A percentile compares a stretch with the other conserved stretches of the same genome.
phyloP scores from a whole-genome alignment of 164 flowering plant genomes.

The Berberis vulgaris region DNA sequence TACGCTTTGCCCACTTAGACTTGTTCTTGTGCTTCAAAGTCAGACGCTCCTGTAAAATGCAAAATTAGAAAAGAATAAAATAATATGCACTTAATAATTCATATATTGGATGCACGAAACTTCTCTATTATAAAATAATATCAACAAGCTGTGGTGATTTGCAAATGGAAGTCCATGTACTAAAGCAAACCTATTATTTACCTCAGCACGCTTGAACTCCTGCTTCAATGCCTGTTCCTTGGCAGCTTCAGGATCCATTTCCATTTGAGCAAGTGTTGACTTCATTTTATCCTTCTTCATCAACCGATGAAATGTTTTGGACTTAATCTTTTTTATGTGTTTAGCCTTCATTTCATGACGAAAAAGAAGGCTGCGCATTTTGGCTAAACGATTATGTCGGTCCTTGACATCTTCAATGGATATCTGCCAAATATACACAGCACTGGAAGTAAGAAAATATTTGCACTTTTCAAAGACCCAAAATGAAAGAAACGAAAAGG shows the following conservation, averaged over 20 bases:
- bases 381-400: constrained; percentile 60
- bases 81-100: neutral
- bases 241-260: constrained; percentile 77
- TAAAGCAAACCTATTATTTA: constrained; percentile 12
- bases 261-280: constrained; percentile 26
- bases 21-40: constrained; percentile 71
- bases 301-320: constrained; percentile 69
- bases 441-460: neutral
- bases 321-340: constrained; percentile 75
- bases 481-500: neutral
- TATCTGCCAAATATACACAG: constrained; percentile 28
- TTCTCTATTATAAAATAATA: no score
- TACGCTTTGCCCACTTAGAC: constrained; percentile 78
- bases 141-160: no score
- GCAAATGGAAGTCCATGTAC: neutral
- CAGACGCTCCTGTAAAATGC: constrained; percentile 60
- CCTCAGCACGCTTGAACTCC: constrained; percentile 83
- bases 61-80: neutral
- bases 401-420: constrained; percentile 66
- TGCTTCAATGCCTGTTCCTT: constrained; percentile 73
- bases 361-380: constrained; percentile 84
- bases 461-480: neutral
- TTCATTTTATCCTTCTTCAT: constrained; percentile 65
- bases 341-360: constrained; percentile 84
- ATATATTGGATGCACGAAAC: no score